Evolutionary conservation across 164 flowering plant genomes (phyloP).

Genomic region (Stephania cephalantha): DNA sequence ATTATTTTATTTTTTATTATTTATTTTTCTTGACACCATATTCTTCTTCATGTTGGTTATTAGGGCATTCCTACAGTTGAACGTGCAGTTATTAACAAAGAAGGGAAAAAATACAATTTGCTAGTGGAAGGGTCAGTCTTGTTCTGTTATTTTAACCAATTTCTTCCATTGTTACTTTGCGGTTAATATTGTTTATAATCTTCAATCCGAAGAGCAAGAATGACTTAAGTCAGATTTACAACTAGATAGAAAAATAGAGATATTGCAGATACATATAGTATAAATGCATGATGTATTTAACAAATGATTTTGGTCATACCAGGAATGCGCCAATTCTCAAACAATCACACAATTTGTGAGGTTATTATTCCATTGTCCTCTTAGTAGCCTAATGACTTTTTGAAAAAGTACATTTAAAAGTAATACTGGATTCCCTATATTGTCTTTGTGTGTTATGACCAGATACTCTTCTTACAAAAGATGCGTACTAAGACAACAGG

Average conservation of each 20-base stretch:
- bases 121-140: conserved; percentile 84
- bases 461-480: background rate
- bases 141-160: background rate
- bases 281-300: no score
- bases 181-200: background rate
- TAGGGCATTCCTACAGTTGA: conserved; percentile 82
- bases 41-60: conserved; percentile 14
- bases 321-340: no score
- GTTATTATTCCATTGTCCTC: no score
- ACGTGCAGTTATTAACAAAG: conserved; percentile 60
- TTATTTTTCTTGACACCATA: background rate
- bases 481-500: background rate
- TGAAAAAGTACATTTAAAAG: background rate
- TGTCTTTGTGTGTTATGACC: background rate
- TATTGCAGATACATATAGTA: no score
- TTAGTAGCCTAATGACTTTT: no score
- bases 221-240: no score
- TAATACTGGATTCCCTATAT: background rate
- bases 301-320: no score
- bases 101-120: conserved; percentile 36
- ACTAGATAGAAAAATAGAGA: no score
- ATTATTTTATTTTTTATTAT: no score
- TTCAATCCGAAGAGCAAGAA: no score
- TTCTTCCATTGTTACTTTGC: background rate
- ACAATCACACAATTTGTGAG: no score